A percentile compares a stretch with the other conserved stretches of the same genome.
phyloP scores from a whole-genome alignment of 768 basidiomycete genomes.

The Lactarius hengduanensis region DNA sequence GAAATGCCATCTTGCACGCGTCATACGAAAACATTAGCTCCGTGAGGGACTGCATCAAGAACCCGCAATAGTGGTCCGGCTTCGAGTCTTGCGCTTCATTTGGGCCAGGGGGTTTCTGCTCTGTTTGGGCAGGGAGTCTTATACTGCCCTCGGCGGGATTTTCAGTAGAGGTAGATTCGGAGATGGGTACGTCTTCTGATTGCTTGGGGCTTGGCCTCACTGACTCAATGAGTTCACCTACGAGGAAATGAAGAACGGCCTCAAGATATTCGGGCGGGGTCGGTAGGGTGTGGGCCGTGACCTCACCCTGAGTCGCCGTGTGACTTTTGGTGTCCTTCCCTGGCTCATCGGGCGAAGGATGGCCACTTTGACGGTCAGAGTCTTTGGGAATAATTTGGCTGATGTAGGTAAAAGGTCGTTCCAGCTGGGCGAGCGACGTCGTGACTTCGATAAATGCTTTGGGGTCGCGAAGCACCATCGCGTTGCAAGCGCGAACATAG shows the following conservation, averaged over 20 bases:
- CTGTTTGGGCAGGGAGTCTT: not conserved
- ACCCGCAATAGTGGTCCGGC: conserved; percentile 57
- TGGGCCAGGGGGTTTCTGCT: not conserved
- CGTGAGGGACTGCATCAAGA: conserved; percentile 88
- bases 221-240: conserved; percentile 65
- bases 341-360: conserved; percentile 14
- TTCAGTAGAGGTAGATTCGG: conserved; percentile 13
- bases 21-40: conserved; percentile 94
- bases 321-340: conserved; percentile 30
- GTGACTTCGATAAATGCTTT: conserved; percentile 72
- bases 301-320: conserved; percentile 26
- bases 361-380: conserved; percentile 9
- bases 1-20: conserved; percentile 82
- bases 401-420: conserved; percentile 49
- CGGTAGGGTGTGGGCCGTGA: conserved; percentile 27
- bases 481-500: conserved; percentile 74
- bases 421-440: conserved; percentile 67
- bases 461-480: conserved; percentile 80
- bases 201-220: conserved; percentile 38
- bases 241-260: conserved; percentile 63
- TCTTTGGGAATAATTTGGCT: conserved; percentile 36
- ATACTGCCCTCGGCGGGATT: not conserved
- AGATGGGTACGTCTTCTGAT: conserved; percentile 10
- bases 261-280: conserved; percentile 51
- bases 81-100: conserved; percentile 18